Base-by-base conservation (phyloP, 2,329 filamentous ascomycete genomes). In the Epichloe baconii region DNA sequence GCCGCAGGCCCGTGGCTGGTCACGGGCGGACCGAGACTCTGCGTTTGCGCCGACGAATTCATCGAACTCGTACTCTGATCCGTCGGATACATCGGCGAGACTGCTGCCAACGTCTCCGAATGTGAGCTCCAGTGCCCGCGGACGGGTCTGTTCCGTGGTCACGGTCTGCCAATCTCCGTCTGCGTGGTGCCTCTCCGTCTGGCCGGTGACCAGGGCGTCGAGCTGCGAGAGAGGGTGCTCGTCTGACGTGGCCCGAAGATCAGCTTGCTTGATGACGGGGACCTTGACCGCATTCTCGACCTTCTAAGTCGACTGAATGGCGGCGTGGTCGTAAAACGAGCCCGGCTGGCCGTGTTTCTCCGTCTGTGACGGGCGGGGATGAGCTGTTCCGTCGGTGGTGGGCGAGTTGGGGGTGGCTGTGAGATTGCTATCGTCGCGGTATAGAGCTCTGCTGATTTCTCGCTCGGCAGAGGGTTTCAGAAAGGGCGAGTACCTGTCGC, bases 51-150 rank as follows among this genome's bases (percentile, higher is more conserved):
- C 50, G n/a, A 52, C 43, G n/a, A 52, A 52, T 10, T 54, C 38
- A 21, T 50, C 49, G 7, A 52, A 47, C 4, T 51, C 56, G 38
- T 60, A 55, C 12, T 62, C 55, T 35, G 55, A 53, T 15, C 51
- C 54, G 43, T 74, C 71, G 1, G 72, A 74, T 6, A 69, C 64
- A 52, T 75, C 66, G 2, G 72, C 72, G 21, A 76, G 55, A 51
- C 72, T 76, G 55, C 68, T 73, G 10, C 71, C 70, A 14, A 62
- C 62, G 19, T 61, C 64, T 49, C 62, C 62, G 46, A 52, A 61
- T 48, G 34, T 56, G 56, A 50, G 58, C 50, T 21, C 61, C 59
- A 40, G 57, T 54, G 42, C 58, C 55, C 38, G 56, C 54, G 49
- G 57, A 50, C 10, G 52, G 10, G 54, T 52, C 21, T 58, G 56